These are phyloP conservation scores for Backusella tarrabulga DNA, from an alignment of 192 early-diverging fungal species.

Conservation along the genomic window DNA sequence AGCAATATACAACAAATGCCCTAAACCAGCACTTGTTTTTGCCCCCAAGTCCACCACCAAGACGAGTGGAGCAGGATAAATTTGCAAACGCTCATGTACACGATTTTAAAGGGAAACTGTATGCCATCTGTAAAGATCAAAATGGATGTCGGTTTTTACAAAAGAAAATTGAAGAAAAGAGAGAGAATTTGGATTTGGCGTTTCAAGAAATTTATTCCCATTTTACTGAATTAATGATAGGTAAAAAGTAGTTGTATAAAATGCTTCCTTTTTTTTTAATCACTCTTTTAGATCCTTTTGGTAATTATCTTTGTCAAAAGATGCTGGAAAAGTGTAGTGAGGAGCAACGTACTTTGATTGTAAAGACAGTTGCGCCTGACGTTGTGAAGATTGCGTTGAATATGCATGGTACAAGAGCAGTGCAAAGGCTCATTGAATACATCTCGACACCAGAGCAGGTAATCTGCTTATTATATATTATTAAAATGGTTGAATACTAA, in stretches of 20 bases:
- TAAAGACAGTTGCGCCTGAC: constrained; percentile 67
- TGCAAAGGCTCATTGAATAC: constrained; percentile 87
- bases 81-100: constrained; percentile 67
- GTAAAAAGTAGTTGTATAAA: constrained; percentile 27
- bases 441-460: constrained; percentile 59
- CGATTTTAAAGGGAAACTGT: constrained; percentile 70
- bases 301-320: constrained; percentile 91
- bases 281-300: constrained; percentile 71
- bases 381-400: constrained; percentile 79
- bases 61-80: constrained; percentile 42
- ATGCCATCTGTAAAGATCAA: constrained; percentile 83
- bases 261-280: not conserved
- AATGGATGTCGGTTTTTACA: constrained; percentile 87
- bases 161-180: constrained; percentile 75
- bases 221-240: constrained; percentile 80
- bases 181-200: constrained; percentile 60
- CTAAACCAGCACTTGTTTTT: not conserved
- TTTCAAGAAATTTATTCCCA: constrained; percentile 74
- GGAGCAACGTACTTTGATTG: constrained; percentile 71
- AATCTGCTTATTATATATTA: not conserved
- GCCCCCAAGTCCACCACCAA: constrained; percentile 18
- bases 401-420: constrained; percentile 89
- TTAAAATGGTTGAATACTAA: too few relatives aligned
- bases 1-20: not conserved
- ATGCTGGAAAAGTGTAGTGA: constrained; percentile 78